A percentile compares a stretch with the other conserved stretches of the same genome.
phyloP scores from a whole-genome alignment of 306 rosid genomes.

The Fragaria nilgerrensis region DNA sequence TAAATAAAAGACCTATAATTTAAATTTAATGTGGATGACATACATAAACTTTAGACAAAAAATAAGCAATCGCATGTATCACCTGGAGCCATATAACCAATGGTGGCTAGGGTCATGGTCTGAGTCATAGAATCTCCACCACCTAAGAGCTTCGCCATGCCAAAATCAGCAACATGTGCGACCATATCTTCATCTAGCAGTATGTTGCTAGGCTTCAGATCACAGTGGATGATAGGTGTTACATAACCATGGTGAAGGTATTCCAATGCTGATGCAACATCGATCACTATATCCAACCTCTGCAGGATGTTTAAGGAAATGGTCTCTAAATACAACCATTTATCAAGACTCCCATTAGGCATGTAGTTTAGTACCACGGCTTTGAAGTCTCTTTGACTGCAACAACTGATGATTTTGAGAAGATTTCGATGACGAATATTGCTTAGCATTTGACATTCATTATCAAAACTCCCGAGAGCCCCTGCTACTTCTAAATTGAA shows the following conservation, averaged over 20 bases:
- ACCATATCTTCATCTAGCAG: constrained; percentile 44
- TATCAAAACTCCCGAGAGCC: constrained; percentile 9
- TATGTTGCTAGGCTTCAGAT: constrained; percentile 43
- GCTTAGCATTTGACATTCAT: constrained; percentile 14
- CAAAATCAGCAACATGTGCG: constrained; percentile 37
- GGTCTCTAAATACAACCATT: constrained; percentile 8
- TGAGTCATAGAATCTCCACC: constrained; percentile 21
- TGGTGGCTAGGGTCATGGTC: constrained; percentile 42
- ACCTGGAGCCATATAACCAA: constrained; percentile 56
- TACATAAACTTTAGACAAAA: background rate
- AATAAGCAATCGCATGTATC: background rate
- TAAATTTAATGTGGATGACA: background rate
- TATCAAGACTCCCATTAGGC: constrained; percentile 30
- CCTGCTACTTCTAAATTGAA: constrained; percentile 20
- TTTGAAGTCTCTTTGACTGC: constrained; percentile 19
- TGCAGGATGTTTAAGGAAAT: constrained; percentile 2
- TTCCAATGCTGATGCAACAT: constrained; percentile 5
- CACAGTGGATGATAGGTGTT: constrained; percentile 37
- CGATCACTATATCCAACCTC: constrained; percentile 21
- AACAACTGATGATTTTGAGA: constrained; percentile 21
- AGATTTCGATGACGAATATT: constrained; percentile 28
- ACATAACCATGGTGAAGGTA: constrained; percentile 45
- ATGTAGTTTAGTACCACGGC: constrained; percentile 23
- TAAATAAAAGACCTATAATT: background rate
- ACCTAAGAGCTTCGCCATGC: constrained; percentile 40